A percentile compares a stretch with the other conserved stretches of the same genome.
phyloP scores from a whole-genome alignment of 371 early-diverging fungal species.

The Saksenaea vasiformis region DNA sequence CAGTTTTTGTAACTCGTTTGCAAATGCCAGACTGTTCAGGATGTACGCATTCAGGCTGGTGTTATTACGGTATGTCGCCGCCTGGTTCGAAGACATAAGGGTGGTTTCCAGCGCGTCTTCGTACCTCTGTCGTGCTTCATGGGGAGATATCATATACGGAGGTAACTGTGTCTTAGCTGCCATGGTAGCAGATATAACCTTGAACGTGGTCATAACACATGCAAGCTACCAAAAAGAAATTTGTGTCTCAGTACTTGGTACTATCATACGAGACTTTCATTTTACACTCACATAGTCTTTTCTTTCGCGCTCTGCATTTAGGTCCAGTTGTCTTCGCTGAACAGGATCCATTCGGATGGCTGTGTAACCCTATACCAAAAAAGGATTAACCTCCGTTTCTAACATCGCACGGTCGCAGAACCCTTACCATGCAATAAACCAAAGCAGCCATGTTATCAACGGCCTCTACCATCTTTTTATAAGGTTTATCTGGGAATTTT shows the following conservation, averaged over 20 bases:
- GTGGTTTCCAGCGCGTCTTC: not conserved
- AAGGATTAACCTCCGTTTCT: not conserved
- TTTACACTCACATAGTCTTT: slow-evolving; percentile 32
- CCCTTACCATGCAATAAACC: slow-evolving; percentile 26
- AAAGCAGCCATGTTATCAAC: slow-evolving; percentile 39
- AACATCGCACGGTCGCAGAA: not conserved
- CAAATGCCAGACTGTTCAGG: slow-evolving; percentile 35
- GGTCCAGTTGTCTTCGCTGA: slow-evolving; percentile 16
- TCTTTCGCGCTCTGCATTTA: slow-evolving; percentile 20
- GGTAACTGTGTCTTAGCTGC: slow-evolving; percentile 8
- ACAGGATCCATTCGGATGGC: slow-evolving; percentile 16
- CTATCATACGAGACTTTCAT: not conserved
- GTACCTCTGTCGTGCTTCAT: slow-evolving; percentile 3
- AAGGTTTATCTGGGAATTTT: slow-evolving; percentile 26
- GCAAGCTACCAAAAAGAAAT: not conserved
- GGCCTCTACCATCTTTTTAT: slow-evolving; percentile 21
- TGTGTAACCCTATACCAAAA: slow-evolving; percentile 18
- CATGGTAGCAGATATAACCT: slow-evolving; percentile 4
- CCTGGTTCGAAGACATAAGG: not conserved
- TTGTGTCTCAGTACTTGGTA: not conserved
- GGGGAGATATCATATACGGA: slow-evolving; percentile 9
- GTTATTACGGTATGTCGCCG: not conserved
- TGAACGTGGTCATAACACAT: slow-evolving; percentile 6
- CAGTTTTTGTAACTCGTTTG: slow-evolving; percentile 32
- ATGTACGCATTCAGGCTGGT: slow-evolving; percentile 35